phyloP scores from a whole-genome alignment of 345 rosid species.

The Eucalyptus regnans region DNA sequence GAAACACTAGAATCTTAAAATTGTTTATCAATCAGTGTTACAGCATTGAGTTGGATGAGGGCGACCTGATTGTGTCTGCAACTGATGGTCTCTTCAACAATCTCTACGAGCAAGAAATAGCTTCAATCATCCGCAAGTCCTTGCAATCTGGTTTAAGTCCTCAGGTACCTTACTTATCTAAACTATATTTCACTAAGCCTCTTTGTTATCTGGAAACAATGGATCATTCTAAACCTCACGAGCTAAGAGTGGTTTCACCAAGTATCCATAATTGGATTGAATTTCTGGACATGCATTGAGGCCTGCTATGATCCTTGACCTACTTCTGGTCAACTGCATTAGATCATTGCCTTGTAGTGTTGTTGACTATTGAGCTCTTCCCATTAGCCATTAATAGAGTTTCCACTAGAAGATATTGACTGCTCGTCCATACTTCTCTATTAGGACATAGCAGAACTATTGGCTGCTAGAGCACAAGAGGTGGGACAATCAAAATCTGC shows the following conservation, averaged over 20 bases:
- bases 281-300: background rate
- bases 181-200: background rate
- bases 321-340: background rate
- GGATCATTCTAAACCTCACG: background rate
- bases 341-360: background rate
- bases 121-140: constrained; percentile 25
- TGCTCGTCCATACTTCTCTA: background rate
- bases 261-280: background rate
- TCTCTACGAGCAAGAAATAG: constrained; percentile 56
- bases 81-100: constrained; percentile 80
- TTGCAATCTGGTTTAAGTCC: constrained; percentile 31
- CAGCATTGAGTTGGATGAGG: constrained; percentile 38
- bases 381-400: background rate
- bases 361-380: background rate
- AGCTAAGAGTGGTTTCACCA: background rate
- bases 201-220: background rate
- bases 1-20: background rate
- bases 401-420: background rate
- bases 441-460: constrained; percentile 54
- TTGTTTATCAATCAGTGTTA: constrained; percentile 20
- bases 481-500: constrained; percentile 21
- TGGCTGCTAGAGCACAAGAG: constrained; percentile 46
- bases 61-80: constrained; percentile 42
- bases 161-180: constrained; percentile 24
- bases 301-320: background rate